Percentiles rank a stretch among this genome's conserved stretches.
phyloP scores from a whole-genome alignment of 108 stramenopile species.

The Pseudonitzschia pungens region DNA sequence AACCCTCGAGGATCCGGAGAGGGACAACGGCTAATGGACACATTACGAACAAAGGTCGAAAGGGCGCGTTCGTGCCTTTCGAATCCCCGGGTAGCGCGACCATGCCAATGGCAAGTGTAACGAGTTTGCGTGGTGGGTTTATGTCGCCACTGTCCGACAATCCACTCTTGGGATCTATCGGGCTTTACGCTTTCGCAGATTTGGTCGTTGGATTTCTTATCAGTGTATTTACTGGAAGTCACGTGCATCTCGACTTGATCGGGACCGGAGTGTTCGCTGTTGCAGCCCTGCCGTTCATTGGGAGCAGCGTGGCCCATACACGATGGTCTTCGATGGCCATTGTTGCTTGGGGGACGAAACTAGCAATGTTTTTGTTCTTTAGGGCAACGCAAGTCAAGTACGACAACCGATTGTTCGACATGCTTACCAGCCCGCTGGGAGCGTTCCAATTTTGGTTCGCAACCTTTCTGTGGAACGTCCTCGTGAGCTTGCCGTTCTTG shows the following conservation, averaged over 20 bases:
- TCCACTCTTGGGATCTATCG: slow-evolving; percentile 33
- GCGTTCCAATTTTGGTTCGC: slow-evolving; percentile 72
- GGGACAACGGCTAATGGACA: background rate
- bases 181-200: slow-evolving; percentile 26
- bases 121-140: slow-evolving; percentile 9
- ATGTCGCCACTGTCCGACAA: slow-evolving; percentile 6
- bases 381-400: slow-evolving; percentile 52
- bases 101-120: background rate
- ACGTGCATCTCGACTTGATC: slow-evolving; percentile 73
- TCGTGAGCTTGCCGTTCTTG: slow-evolving; percentile 68
- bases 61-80: background rate
- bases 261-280: slow-evolving; percentile 80
- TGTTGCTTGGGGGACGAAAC: slow-evolving; percentile 58
- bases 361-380: slow-evolving; percentile 72
- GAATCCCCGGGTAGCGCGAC: background rate
- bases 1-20: background rate
- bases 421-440: slow-evolving; percentile 45
- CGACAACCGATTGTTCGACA: slow-evolving; percentile 60
- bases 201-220: slow-evolving; percentile 37
- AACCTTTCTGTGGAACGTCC: slow-evolving; percentile 66
- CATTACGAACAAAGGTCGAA: background rate
- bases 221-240: slow-evolving; percentile 37
- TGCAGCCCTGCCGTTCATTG: slow-evolving; percentile 35
- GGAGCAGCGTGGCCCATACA: slow-evolving; percentile 16
- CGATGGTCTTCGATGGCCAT: slow-evolving; percentile 49